These are phyloP conservation scores for Cryptomeria japonica DNA, from an alignment of 75 land plant species.

Conservation along the genomic window DNA sequence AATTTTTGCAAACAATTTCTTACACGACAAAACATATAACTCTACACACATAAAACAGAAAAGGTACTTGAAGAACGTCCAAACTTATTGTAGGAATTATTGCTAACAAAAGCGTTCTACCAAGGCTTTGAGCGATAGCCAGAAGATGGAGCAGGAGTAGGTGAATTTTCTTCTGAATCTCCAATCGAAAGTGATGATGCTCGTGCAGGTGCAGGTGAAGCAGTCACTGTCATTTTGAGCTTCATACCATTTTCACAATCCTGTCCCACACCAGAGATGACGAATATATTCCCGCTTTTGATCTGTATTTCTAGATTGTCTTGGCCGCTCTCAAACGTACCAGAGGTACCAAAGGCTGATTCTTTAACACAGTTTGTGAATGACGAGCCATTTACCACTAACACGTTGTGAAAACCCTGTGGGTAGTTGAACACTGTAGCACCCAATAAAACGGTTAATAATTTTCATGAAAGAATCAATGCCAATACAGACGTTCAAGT, in stretches of 20 bases:
- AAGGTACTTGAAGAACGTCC: too few relatives aligned
- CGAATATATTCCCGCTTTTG: not conserved
- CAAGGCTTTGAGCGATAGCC: too few relatives aligned
- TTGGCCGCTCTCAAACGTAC: not conserved
- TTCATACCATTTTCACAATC: conserved; percentile 18
- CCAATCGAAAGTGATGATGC: too few relatives aligned
- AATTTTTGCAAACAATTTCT: too few relatives aligned
- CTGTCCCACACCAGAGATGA: conserved; percentile 14
- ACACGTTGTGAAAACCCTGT: conserved; percentile 4
- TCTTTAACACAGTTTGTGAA: conserved; percentile 13
- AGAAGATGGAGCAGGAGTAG: too few relatives aligned
- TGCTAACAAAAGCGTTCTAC: too few relatives aligned
- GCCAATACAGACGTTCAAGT: not conserved
- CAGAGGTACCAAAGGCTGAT: not conserved
- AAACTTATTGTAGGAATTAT: too few relatives aligned
- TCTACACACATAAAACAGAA: too few relatives aligned
- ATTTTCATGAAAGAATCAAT: too few relatives aligned
- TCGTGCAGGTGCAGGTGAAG: not conserved
- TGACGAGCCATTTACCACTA: conserved; percentile 11
- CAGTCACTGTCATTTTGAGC: conserved; percentile 8
- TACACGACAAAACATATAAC: too few relatives aligned
- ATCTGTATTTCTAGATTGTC: not conserved
- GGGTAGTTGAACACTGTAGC: conserved; percentile 15
- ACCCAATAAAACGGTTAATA: not conserved
- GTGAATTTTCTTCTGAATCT: too few relatives aligned